phyloP scores from a whole-genome alignment of 495 filamentous ascomycete genomes.

The Xanthoparmelia taractica region DNA sequence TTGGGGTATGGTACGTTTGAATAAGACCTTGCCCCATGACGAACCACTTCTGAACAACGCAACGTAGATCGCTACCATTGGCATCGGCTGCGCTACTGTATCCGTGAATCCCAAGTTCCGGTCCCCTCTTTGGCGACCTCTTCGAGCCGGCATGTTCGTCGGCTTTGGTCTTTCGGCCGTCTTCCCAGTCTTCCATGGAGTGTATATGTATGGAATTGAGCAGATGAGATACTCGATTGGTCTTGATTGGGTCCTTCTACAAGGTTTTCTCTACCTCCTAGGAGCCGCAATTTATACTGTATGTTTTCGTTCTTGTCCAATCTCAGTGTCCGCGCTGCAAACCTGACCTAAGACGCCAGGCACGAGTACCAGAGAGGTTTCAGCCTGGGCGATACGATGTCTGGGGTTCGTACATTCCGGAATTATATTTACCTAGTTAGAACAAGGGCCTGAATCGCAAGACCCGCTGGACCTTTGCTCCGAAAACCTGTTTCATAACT shows the following conservation, averaged over 20 bases:
- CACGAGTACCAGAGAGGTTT: conserved; percentile 45
- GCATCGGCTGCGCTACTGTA: conserved; percentile 63
- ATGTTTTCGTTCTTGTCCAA: conserved; percentile 24
- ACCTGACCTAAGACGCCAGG: conserved; percentile 19
- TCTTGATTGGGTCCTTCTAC: conserved; percentile 68
- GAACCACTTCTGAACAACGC: conserved; percentile 48
- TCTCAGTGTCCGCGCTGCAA: not conserved
- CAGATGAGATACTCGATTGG: conserved; percentile 65
- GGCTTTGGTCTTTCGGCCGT: conserved; percentile 77
- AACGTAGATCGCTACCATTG: conserved; percentile 64
- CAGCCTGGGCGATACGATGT: conserved; percentile 51
- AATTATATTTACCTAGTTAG: too few species aligned
- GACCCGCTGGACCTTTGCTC: too few species aligned
- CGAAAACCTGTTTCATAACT: too few species aligned
- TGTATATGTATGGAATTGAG: conserved; percentile 51
- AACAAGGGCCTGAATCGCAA: too few species aligned
- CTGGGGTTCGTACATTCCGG: too few species aligned
- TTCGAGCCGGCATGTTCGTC: conserved; percentile 87
- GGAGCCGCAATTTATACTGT: conserved; percentile 80
- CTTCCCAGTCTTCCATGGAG: conserved; percentile 69
- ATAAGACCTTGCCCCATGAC: conserved; percentile 33
- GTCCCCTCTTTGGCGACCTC: conserved; percentile 71
- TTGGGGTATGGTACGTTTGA: conserved; percentile 39
- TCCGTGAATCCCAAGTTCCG: conserved; percentile 74
- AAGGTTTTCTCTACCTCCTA: conserved; percentile 77